Evolutionary conservation across 345 rosid genomes (phyloP).

Genomic region (Populus pruinosa): DNA sequence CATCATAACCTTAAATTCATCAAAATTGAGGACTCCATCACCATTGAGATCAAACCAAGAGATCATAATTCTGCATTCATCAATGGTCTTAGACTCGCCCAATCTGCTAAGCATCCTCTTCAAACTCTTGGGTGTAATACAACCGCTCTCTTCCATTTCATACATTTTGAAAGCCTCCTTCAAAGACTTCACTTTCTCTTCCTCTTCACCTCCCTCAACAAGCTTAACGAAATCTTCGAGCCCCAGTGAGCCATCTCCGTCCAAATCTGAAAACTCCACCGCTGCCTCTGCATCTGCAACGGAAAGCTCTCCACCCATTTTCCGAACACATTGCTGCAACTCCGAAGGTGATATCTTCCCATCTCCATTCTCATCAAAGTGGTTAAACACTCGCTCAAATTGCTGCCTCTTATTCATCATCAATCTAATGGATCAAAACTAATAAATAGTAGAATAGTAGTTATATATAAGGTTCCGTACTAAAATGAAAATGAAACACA

Average conservation of each 20-base stretch:
- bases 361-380: slow-evolving; percentile 25
- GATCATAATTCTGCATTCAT: slow-evolving; percentile 19
- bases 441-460: background rate
- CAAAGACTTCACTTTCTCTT: slow-evolving; percentile 19
- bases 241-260: slow-evolving; percentile 23
- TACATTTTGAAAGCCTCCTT: slow-evolving; percentile 30
- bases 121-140: slow-evolving; percentile 26
- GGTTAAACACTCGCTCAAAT: slow-evolving; percentile 18
- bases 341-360: slow-evolving; percentile 23
- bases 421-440: too few species aligned
- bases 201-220: slow-evolving; percentile 26
- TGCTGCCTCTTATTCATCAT: slow-evolving; percentile 4
- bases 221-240: slow-evolving; percentile 23
- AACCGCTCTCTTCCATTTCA: slow-evolving; percentile 17
- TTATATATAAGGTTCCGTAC: too few species aligned
- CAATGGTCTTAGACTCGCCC: slow-evolving; percentile 4
- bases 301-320: slow-evolving; percentile 16
- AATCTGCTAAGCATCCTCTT: slow-evolving; percentile 29
- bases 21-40: slow-evolving; percentile 29
- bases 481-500: too few species aligned
- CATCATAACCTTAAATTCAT: slow-evolving; percentile 32
- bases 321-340: slow-evolving; percentile 10
- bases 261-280: slow-evolving; percentile 11
- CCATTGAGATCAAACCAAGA: slow-evolving; percentile 30
- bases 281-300: slow-evolving; percentile 23